Evolutionary conservation across 192 early-diverging fungal species (phyloP), one percentile per base, ranked within the genome.

Genomic region (Paraglomus brasilianum): DNA sequence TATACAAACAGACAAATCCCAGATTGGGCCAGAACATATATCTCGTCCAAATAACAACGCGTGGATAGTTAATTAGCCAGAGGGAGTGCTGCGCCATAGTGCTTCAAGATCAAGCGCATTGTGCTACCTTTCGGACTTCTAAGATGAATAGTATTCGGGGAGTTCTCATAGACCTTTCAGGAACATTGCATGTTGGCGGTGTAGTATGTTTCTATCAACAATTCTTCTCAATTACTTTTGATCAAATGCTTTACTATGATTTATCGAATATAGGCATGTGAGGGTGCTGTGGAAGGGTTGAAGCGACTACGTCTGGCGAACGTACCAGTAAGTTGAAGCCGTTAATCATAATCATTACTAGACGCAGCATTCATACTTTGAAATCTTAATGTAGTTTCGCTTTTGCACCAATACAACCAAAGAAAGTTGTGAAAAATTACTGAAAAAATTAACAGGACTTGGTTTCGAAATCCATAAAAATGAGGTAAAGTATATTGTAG

Each of bases 381-480:
- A 10, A 30, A 10, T 70, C 19, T 15, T 43, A 47, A 60, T 73
- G 69, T 62, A 81, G 76, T 70, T 84, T 44, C 78, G 87, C 3
- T 94, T 95, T 75, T 88, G 91, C n/a, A 92, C 92, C 50, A 96
- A 96, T 76, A 94, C 93, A 1, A 94, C 94, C 15, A 92, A 92
- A 61, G 83, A 89, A 60, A 88, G 87, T 40, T 76, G 79, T 41
- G 71, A 73, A 36, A 55, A 55, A 14, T 75, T 95, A 1, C 75
- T 86, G n/a, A 56, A 63, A n/a, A 84, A 85, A 52, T 80, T 96
- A 11, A 57, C 65, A 14, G 51, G 51, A 10, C 75, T 95, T 22
- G 93, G 92, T 0, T 91, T 96, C 66, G 73, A 83, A 13, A 77
- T 92, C n/a, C 44, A 83, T 46, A 53, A 65, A 10, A 49, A 81